Evolutionary conservation across 192 early-diverging fungal genomes (phyloP), one percentile per base, ranked within the genome.

Genomic region (Coemansia sp.): DNA sequence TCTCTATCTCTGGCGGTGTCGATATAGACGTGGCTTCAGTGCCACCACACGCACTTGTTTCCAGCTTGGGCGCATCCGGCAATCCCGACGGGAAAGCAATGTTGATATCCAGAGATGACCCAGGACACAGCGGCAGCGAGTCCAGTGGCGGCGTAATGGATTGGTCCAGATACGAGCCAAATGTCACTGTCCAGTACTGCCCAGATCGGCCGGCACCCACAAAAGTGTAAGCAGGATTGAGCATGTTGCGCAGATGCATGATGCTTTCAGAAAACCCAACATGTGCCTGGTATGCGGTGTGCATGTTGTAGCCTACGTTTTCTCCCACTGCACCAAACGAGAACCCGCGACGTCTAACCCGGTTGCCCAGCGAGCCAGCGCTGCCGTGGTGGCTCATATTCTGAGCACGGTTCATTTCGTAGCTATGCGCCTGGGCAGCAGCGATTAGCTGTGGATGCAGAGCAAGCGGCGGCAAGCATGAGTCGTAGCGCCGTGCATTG

Each of bases 391-490:
- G 63, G 46, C 59, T 76, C 62, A 80, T 59, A 35, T 68, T 68
- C 11, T 47, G 47, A 7, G 59, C 61, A n/a, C 57, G 55, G 51
- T 73, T 73, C 59, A 71, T 68, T 52, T 65, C 69, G 51, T 76
- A 68, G 57, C 71, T 75, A 56, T 80, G 79, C 18, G 65, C 50
- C 53, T 76, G 68, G 7, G 79, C 72, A 0, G 72, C 48, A 0
- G 59, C 56, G 41, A 65, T 66, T 2, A 80, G 63, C 42, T 68
- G 48, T 10, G 54, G 38, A 18, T 70, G 56, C 19, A 76, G 54
- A 0, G 64, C 69, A 30, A 80, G 28, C 0, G 79, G 79, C 33
- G 60, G 54, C 20, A 72, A 30, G 21, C 79, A 70, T 23, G 72
- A 59, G 3, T 47, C 41, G 31, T 68, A 59, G 50, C 79, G 72